These are phyloP conservation scores for Stentor coeruleus DNA, from an alignment of 73 alveolate genomes.

Conservation along the genomic window DNA sequence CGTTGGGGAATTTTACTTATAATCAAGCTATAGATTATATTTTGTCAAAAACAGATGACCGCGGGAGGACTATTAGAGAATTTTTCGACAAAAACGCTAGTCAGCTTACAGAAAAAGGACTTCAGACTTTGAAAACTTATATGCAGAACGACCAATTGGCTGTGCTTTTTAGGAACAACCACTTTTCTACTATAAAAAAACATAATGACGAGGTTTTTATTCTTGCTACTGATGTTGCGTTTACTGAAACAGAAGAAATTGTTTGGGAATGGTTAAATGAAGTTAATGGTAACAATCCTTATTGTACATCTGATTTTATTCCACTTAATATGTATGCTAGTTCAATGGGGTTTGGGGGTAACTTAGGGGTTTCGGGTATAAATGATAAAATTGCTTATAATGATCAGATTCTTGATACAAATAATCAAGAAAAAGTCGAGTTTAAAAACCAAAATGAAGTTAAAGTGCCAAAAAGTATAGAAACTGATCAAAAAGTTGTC, in stretches of 20 bases:
- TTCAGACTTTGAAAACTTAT: neutral
- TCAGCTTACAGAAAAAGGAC: conserved; percentile 26
- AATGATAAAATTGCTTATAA: no score
- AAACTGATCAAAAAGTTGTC: no score
- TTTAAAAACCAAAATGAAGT: no score
- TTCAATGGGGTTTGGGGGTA: no score
- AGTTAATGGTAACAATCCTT: neutral
- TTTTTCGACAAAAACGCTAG: neutral
- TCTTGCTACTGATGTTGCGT: conserved; percentile 31
- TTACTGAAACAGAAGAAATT: conserved; percentile 23
- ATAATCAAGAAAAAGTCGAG: no score
- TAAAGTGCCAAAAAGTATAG: no score
- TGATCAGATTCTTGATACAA: no score
- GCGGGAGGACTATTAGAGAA: neutral
- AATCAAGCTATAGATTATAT: neutral
- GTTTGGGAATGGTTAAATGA: neutral
- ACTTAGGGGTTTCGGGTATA: no score
- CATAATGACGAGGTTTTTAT: neutral
- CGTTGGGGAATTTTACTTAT: neutral
- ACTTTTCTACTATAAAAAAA: conserved; percentile 21
- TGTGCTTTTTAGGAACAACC: conserved; percentile 28
- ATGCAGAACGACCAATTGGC: neutral
- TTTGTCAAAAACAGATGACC: neutral
- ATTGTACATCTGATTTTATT: neutral
- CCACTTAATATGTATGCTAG: no score